Evolutionary conservation across 768 basidiomycete genomes (phyloP).

Genomic region (Rubroboletus pulcherrimus): DNA sequence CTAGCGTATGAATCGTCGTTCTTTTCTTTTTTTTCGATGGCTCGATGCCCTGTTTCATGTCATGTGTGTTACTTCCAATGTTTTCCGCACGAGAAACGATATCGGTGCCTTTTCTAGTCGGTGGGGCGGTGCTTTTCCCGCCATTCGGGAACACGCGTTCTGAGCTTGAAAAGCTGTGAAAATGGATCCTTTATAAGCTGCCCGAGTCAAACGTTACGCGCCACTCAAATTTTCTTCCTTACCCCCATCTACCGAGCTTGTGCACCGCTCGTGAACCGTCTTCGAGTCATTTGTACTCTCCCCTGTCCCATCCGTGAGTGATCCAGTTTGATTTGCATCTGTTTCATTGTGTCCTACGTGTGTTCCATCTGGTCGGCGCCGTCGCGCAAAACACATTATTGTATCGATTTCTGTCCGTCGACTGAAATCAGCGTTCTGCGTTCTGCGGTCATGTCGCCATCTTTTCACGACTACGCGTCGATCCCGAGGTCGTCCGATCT

Average conservation of each 20-base stretch:
- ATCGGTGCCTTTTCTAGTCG: constrained; percentile 5
- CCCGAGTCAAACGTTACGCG: constrained; percentile 23
- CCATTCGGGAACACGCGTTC: constrained; percentile 25
- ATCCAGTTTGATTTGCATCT: constrained; percentile 22
- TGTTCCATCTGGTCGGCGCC: constrained; percentile 19
- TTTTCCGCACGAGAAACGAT: neutral
- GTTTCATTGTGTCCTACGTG: constrained; percentile 32
- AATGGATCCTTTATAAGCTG: constrained; percentile 26
- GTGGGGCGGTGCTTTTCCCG: constrained; percentile 22
- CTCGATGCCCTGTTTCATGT: neutral
- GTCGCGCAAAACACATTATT: constrained; percentile 15
- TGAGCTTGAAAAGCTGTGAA: constrained; percentile 37
- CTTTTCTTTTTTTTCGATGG: neutral
- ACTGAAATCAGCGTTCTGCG: constrained; percentile 25
- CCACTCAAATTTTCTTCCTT: constrained; percentile 5
- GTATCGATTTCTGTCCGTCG: constrained; percentile 28
- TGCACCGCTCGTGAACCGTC: constrained; percentile 18
- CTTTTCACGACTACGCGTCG: constrained; percentile 14
- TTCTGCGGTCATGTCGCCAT: constrained; percentile 14
- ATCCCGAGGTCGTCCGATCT: constrained; percentile 29
- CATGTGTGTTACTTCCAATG: neutral
- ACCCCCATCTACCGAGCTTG: constrained; percentile 19
- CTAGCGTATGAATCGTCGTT: neutral
- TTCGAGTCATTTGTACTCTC: constrained; percentile 20
- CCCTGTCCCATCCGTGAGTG: constrained; percentile 24